A percentile compares a stretch with the other conserved stretches of the same genome.
Evolutionary conservation across 2,329 filamentous ascomycete species (phyloP).

Genomic region (Colletotrichum godetiae): DNA sequence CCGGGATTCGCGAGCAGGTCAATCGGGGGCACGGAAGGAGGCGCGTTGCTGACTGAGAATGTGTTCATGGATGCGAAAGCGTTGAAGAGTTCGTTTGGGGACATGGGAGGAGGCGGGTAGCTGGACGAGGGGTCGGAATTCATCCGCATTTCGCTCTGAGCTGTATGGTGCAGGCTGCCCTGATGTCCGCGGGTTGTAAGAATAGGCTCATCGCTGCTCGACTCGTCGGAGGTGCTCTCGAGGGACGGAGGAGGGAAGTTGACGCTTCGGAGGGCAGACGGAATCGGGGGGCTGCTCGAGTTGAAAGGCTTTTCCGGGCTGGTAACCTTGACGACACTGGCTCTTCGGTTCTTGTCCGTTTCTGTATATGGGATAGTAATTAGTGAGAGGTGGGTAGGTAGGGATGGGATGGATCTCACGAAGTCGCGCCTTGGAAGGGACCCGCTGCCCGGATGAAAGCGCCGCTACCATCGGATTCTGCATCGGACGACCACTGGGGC

Average conservation of each 20-base stretch:
- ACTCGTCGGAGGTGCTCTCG: neutral
- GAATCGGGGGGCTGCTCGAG: neutral
- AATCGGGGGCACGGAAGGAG: neutral
- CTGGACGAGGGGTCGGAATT: neutral
- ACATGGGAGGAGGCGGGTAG: neutral
- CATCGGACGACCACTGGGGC: constrained; percentile 13
- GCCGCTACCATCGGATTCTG: constrained; percentile 18
- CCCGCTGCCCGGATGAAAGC: constrained; percentile 5
- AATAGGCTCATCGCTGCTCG: neutral
- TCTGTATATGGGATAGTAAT: neutral
- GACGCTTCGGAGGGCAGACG: constrained; percentile 4
- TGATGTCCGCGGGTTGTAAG: neutral
- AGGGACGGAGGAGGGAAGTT: neutral
- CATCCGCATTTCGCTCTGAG: neutral
- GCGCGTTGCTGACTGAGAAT: neutral
- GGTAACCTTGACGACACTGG: constrained; percentile 4
- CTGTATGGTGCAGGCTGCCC: neutral
- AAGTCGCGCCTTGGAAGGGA: constrained; percentile 3
- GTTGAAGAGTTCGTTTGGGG: neutral
- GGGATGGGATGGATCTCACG: neutral
- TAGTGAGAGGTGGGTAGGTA: neutral
- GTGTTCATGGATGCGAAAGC: neutral
- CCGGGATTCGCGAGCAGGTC: neutral
- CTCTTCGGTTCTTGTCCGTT: constrained; percentile 23
- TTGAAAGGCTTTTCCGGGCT: neutral